phyloP scores from a whole-genome alignment of 208 protist genomes.

The Tritrichomonas musculus region DNA sequence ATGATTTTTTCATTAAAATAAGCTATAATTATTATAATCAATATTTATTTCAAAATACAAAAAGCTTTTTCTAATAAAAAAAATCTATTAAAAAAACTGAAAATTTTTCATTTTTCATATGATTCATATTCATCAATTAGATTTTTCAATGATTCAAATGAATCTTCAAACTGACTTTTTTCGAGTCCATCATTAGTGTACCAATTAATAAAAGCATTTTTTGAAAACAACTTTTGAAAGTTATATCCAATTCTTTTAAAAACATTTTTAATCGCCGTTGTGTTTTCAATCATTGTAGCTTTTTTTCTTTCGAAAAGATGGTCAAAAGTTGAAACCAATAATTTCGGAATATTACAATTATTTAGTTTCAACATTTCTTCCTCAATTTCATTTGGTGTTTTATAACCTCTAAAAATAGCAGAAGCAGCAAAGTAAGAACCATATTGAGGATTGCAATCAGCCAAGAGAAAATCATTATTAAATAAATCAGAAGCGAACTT shows the following conservation, averaged over 20 bases:
- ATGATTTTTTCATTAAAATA: too few species aligned
- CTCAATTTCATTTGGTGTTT: too few species aligned
- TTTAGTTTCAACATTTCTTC: too few species aligned
- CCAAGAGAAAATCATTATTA: constrained; percentile 94
- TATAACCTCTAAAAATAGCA: constrained; percentile 66
- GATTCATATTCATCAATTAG: constrained; percentile 4
- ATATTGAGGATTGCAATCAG: constrained; percentile 75
- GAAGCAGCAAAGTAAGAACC: constrained; percentile 64
- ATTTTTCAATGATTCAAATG: constrained; percentile 34
- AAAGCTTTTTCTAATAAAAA: too few species aligned
- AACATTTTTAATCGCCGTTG: constrained; percentile 75
- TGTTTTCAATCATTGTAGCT: constrained; percentile 84
- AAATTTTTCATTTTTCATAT: too few species aligned
- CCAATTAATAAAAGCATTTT: constrained; percentile 71
- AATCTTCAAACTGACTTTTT: constrained; percentile 63
- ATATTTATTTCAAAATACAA: too few species aligned
- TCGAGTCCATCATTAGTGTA: constrained; percentile 67
- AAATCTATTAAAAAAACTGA: too few species aligned
- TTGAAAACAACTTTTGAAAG: constrained; percentile 92
- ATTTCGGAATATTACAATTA: constrained; percentile 70
- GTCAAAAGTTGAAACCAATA: constrained; percentile 57
- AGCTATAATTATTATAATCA: too few species aligned
- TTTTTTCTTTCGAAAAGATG: too few species aligned
- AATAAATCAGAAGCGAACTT: constrained; percentile 93
- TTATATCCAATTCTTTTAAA: constrained; percentile 81